Percentiles rank a stretch among this genome's conserved stretches.
These are phyloP conservation scores for Endogone sp. DNA, from an alignment of 192 early-diverging fungal species.

Conservation along the genomic window DNA sequence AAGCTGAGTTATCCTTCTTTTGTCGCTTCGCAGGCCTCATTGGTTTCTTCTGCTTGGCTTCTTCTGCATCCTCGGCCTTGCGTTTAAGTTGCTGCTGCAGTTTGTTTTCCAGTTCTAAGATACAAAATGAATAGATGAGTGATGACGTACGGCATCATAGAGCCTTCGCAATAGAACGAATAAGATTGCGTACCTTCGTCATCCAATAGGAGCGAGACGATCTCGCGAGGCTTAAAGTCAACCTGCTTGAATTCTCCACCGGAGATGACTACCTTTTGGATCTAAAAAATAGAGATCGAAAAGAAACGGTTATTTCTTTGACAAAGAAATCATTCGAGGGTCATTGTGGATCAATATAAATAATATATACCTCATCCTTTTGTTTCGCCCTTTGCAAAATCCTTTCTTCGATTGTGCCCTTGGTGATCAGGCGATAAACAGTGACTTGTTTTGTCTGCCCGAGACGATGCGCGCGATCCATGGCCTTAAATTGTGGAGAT, in stretches of 20 bases:
- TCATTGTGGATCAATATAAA: not conserved
- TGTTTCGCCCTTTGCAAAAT: slow-evolving; percentile 77
- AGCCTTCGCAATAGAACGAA: not conserved
- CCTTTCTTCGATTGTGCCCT: slow-evolving; percentile 78
- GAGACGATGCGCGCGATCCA: slow-evolving; percentile 84
- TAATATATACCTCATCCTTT: slow-evolving; percentile 67
- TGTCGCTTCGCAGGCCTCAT: slow-evolving; percentile 18
- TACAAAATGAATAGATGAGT: not conserved
- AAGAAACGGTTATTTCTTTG: slow-evolving; percentile 3
- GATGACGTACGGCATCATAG: not conserved
- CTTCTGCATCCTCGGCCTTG: slow-evolving; percentile 49
- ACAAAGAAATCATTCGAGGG: not conserved
- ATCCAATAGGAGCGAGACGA: slow-evolving; percentile 79
- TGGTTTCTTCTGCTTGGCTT: slow-evolving; percentile 25
- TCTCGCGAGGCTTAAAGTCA: slow-evolving; percentile 87
- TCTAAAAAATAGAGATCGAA: not conserved
- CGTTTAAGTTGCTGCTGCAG: slow-evolving; percentile 52
- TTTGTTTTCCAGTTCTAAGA: slow-evolving; percentile 45
- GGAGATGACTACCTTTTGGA: slow-evolving; percentile 86
- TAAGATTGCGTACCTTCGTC: slow-evolving; percentile 46
- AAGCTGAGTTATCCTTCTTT: slow-evolving; percentile 8
- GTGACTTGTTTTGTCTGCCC: slow-evolving; percentile 85
- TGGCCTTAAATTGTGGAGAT: slow-evolving; percentile 42
- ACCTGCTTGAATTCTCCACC: slow-evolving; percentile 84
- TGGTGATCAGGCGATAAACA: slow-evolving; percentile 80